A percentile compares a stretch with the other conserved stretches of the same genome.
phyloP scores from a whole-genome alignment of 1,139 yeast species.

The Candida smagusa region DNA sequence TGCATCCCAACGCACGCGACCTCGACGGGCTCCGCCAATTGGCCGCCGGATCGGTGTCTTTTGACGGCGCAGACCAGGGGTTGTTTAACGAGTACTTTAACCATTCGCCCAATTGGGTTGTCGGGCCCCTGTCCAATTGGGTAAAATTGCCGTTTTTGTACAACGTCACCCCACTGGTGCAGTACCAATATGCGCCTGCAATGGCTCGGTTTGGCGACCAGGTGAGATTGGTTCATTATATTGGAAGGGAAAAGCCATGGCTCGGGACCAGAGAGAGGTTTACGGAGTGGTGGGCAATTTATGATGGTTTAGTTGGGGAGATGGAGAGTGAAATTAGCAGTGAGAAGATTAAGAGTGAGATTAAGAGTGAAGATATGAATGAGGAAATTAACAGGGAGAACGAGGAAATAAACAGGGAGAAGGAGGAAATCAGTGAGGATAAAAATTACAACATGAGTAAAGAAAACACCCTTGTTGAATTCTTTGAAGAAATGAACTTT shows the following conservation, averaged over 20 bases:
- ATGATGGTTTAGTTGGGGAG: constrained; percentile 34
- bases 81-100: constrained; percentile 78
- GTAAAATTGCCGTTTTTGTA: constrained; percentile 70
- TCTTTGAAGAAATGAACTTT: constrained; percentile 5
- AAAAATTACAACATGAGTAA: constrained; percentile 1
- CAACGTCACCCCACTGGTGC: constrained; percentile 82
- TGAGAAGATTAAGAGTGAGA: constrained; percentile 9
- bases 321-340: constrained; percentile 29
- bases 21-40: constrained; percentile 43
- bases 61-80: constrained; percentile 97
- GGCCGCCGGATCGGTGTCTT: constrained; percentile 39
- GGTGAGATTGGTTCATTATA: constrained; percentile 65
- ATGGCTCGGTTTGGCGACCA: constrained; percentile 52
- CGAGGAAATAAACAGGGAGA: no score
- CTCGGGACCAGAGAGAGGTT: constrained; percentile 2
- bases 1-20: constrained; percentile 53
- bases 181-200: constrained; percentile 85
- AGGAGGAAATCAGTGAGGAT: constrained; percentile 1
- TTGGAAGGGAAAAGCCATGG: constrained; percentile 89
- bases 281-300: no score
- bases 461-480: neutral
- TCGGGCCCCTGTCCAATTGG: constrained; percentile 43
- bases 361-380: neutral
- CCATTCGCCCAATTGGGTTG: constrained; percentile 43
- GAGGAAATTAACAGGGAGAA: no score